Evolutionary conservation across 345 rosid species (phyloP), one percentile per base, ranked within the genome.

Genomic region (Abelmoschus esculentus): DNA sequence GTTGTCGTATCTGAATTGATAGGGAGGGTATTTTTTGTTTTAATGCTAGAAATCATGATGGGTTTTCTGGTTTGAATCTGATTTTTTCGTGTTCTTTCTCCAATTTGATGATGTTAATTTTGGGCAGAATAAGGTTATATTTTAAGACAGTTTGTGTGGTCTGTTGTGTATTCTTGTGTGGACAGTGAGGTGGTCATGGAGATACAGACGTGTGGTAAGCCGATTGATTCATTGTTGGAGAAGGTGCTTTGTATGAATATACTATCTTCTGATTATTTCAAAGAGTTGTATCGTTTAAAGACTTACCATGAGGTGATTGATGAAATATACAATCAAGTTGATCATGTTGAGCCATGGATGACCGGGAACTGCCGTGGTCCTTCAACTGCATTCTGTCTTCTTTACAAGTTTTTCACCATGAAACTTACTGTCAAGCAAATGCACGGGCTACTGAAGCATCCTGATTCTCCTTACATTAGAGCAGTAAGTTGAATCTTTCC

Each of bases 331-430:
- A 91, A 91, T 80, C 99, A 95, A 85, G 99, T 95, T 57, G 96
- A 87, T 73, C 96, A 95, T 68, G 98, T 95, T n/a, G 99, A 95
- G 84, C 99, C 99, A 0, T 95, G 99, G 99, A 95, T 91, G 99
- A 91, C 98, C 1, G 99, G 99, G 19, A 95, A 91, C 61, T 95
- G 99, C 63, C 96, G 99, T 19, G 99, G 99, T 50, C 99, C 99
- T 49, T 91, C 99, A 0, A 86, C 97, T 6, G 93, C 99, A 0
- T 87, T 90, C 72, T 95, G 99, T 78, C 97, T 91, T 42, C 90
- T 95, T 5, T 95, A 95, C 89, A 91, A 95, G 78, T 90, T 91
- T 78, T 95, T 95, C 74, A 95, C 99, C 73, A 91, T 95, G 99
- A 95, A 91, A 60, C 92, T 95, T 66, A 90, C 99, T 4, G 89